These are phyloP conservation scores for Rozella allomycis DNA, from an alignment of 371 early-diverging fungal species.

Conservation along the genomic window DNA sequence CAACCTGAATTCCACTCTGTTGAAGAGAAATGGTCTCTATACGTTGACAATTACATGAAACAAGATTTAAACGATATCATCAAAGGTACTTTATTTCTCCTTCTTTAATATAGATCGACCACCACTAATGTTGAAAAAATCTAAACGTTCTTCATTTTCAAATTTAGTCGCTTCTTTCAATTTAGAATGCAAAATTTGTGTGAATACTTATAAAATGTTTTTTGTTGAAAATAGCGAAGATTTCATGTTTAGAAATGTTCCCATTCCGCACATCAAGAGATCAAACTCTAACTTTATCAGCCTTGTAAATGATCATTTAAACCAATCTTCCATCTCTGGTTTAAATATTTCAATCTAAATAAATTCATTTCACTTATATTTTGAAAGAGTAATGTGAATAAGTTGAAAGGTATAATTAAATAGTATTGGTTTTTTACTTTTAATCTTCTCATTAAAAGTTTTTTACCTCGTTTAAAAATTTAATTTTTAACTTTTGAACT, in stretches of 20 bases:
- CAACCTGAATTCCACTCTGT: conserved; percentile 43
- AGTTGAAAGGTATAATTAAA: too few relatives aligned
- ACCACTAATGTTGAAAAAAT: conserved; percentile 1
- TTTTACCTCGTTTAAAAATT: too few relatives aligned
- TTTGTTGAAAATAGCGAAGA: conserved; percentile 60
- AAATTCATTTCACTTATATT: too few relatives aligned
- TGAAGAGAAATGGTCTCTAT: conserved; percentile 76
- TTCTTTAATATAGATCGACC: not conserved
- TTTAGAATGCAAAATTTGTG: conserved; percentile 67
- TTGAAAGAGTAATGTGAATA: too few relatives aligned
- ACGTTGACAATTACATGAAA: conserved; percentile 69
- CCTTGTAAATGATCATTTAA: too few relatives aligned
- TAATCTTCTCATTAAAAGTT: too few relatives aligned
- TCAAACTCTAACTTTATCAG: too few relatives aligned
- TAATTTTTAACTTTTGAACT: too few relatives aligned
- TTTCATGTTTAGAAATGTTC: conserved; percentile 13
- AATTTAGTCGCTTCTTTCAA: conserved; percentile 37
- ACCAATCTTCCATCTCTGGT: too few relatives aligned
- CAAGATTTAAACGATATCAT: conserved; percentile 11
- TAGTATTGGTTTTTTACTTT: too few relatives aligned
- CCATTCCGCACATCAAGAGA: too few relatives aligned
- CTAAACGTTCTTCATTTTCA: conserved; percentile 2
- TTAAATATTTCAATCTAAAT: too few relatives aligned
- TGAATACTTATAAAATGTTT: conserved; percentile 65
- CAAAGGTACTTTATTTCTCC: not conserved